These are phyloP conservation scores for Tricholoma furcatifolium DNA, from an alignment of 768 basidiomycete species.

Conservation along the genomic window DNA sequence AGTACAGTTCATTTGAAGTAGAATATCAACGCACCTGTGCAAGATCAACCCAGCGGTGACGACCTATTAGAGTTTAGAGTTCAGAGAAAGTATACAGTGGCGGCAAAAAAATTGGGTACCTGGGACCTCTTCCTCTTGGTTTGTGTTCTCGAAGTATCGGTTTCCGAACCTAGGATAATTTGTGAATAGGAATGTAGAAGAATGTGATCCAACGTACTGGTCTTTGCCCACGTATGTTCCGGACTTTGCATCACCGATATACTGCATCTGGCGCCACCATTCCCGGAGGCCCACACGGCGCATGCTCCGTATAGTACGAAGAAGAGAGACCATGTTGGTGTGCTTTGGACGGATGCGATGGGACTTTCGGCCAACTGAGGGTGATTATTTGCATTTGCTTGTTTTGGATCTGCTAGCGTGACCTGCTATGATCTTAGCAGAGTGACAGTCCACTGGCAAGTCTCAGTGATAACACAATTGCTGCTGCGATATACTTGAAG, in stretches of 20 bases:
- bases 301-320: conserved; percentile 74
- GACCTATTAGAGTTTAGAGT: conserved; percentile 48
- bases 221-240: conserved; percentile 76
- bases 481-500: too few species aligned
- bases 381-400: conserved; percentile 31
- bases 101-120: conserved; percentile 45
- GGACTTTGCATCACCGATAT: conserved; percentile 92
- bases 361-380: conserved; percentile 4
- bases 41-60: conserved; percentile 96
- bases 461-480: too few species aligned
- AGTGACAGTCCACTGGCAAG: too few species aligned
- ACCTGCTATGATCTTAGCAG: too few species aligned
- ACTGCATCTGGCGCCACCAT: conserved; percentile 91
- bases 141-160: conserved; percentile 90
- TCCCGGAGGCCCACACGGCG: conserved; percentile 75
- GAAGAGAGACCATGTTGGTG: conserved; percentile 62
- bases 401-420: too few species aligned
- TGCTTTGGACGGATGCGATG: background rate
- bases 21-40: conserved; percentile 59
- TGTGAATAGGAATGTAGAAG: background rate
- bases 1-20: background rate
- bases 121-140: conserved; percentile 84
- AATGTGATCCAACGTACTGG: conserved; percentile 56
- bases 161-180: conserved; percentile 75
- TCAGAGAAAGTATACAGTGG: conserved; percentile 1